Evolutionary conservation across 371 early-diverging fungal species (phyloP).

Genomic region (Rhizomucor miehei): DNA sequence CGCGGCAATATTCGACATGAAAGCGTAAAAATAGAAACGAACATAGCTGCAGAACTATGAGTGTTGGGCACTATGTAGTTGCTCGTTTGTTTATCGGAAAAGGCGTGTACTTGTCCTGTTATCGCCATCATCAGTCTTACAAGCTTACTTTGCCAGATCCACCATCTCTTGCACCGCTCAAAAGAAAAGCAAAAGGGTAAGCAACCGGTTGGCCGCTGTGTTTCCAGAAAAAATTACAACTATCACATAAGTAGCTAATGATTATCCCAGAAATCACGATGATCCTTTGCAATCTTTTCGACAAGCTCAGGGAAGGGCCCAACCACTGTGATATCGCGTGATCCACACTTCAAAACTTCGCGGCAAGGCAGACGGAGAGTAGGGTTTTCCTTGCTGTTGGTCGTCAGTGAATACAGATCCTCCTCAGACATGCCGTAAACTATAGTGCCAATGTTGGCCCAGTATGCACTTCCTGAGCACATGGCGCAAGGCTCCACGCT

Average conservation of each 20-base stretch:
- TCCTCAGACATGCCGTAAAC: slow-evolving; percentile 25
- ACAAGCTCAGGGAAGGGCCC: slow-evolving; percentile 33
- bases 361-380: slow-evolving; percentile 28
- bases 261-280: slow-evolving; percentile 25
- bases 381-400: slow-evolving; percentile 22
- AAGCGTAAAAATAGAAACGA: too few relatives aligned
- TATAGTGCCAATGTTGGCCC: slow-evolving; percentile 28
- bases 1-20: too few relatives aligned
- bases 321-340: slow-evolving; percentile 19
- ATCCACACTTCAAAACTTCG: slow-evolving; percentile 24
- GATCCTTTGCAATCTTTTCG: slow-evolving; percentile 24
- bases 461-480: slow-evolving; percentile 28
- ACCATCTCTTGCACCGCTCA: too few relatives aligned
- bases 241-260: neutral
- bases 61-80: too few relatives aligned
- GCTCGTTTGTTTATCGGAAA: too few relatives aligned
- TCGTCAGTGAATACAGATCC: slow-evolving; percentile 18
- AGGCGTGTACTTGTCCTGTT: too few relatives aligned
- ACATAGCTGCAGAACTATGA: too few relatives aligned
- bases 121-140: too few relatives aligned
- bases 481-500: slow-evolving; percentile 35
- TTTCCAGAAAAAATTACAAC: too few relatives aligned
- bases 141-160: too few relatives aligned
- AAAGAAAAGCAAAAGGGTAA: too few relatives aligned
- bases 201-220: too few relatives aligned